Evolutionary conservation across 2,329 filamentous ascomycete genomes (phyloP), one percentile per base, ranked within the genome.

Genomic region (Fusarium kyushuense): DNA sequence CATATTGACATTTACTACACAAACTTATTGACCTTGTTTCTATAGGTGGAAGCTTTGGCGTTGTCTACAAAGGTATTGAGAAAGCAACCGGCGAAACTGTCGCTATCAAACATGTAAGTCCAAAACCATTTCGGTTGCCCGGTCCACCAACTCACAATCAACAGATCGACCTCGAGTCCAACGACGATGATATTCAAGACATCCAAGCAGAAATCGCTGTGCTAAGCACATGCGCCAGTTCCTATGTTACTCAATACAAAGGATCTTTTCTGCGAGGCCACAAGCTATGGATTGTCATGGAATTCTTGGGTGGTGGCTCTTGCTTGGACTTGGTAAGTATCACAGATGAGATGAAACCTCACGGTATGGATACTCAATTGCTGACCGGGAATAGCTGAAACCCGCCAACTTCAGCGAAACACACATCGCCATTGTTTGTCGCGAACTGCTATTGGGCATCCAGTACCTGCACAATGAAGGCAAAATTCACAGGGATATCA

Each of bases 211-310:
- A 99, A 78, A 98, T 99, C 72, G 92, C 93, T 4, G 92, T 99
- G 33, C 85, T 99, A 64, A 96, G 94, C 80, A 97, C 96, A 54
- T 99, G 96, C 83, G 92, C 92, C 71, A 97, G 94, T 77, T 91
- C 92, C 47, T 96, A 92, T 79, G 94, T 99, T 72, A 98, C 96
- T 17, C 92, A 97, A 77, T 99, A 99, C 85, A 96, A 94, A 78
- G 92, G 93, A 23, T 97, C 94, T 76, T 99, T 98, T 79, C 87
- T 98, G n/a, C 89, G 93, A 72, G 96, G 96, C 27, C 92, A 94
- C 78, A 99, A 98, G 81, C 83, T 99, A 84, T 99, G 96, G 96
- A 99, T 99, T 76, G 93, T 98, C 60, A 99, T 99, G 96, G 96
- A 99, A 80, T 99, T 92, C 76, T 84, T 99, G 13, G 96, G 96